Percentiles rank a stretch among this genome's conserved stretches.
Evolutionary conservation across 305 asterid genomes (phyloP).

Genomic region (Solanum chacoense): DNA sequence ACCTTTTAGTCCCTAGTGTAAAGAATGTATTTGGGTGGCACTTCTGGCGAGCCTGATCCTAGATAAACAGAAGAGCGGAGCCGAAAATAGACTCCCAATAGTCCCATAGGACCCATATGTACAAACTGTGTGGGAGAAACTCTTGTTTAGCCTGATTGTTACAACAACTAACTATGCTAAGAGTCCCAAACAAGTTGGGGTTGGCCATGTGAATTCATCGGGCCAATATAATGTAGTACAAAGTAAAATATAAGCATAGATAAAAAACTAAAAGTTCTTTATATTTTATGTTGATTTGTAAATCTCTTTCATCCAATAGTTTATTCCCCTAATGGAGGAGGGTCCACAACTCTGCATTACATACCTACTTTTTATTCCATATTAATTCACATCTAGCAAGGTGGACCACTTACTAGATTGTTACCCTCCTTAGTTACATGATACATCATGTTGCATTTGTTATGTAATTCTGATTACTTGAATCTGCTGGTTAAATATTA

Average conservation of each 20-base stretch:
- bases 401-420: slow-evolving; percentile 28
- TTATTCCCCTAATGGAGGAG: slow-evolving; percentile 22
- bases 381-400: slow-evolving; percentile 28
- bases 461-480: not conserved
- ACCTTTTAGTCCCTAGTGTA: slow-evolving; percentile 15
- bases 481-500: not conserved
- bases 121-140: not conserved
- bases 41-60: slow-evolving; percentile 21
- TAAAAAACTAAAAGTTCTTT: not conserved
- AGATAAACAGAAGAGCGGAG: slow-evolving; percentile 19
- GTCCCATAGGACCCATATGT: not conserved
- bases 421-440: not conserved
- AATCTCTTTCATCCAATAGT: not conserved
- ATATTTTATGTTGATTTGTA: not conserved
- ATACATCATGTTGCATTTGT: not conserved
- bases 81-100: not conserved
- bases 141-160: not conserved
- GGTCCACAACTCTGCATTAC: slow-evolving; percentile 37
- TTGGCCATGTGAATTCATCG: not conserved
- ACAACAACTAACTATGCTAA: not conserved
- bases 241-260: not conserved
- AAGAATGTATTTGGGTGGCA: slow-evolving; percentile 38
- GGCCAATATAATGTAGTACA: not conserved
- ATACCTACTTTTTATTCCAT: slow-evolving; percentile 41
- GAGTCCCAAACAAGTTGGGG: not conserved